phyloP scores from a whole-genome alignment of 768 basidiomycete species.

The Lentinula aciculospora region DNA sequence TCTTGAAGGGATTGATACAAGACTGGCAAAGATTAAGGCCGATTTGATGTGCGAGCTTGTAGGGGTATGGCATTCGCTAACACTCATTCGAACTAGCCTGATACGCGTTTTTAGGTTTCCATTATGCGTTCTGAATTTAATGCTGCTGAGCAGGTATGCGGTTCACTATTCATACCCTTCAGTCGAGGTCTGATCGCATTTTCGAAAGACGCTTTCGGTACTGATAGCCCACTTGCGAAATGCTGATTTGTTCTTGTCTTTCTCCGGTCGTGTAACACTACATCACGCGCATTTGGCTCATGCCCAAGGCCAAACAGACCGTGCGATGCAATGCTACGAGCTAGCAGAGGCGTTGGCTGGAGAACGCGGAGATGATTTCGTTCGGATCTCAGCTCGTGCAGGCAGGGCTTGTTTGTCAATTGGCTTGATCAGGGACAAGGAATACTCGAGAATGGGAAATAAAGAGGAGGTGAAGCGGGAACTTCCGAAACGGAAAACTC shows the following conservation, averaged over 20 bases:
- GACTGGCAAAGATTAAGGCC: slow-evolving; percentile 59
- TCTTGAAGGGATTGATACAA: slow-evolving; percentile 37
- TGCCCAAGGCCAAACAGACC: slow-evolving; percentile 44
- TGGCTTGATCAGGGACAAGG: not conserved
- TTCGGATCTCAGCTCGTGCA: slow-evolving; percentile 1
- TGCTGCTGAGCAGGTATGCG: slow-evolving; percentile 49
- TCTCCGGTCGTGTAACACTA: slow-evolving; percentile 58
- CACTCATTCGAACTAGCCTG: not conserved
- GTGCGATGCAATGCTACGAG: slow-evolving; percentile 58
- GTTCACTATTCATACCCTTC: too few species aligned
- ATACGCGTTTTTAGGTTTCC: slow-evolving; percentile 38
- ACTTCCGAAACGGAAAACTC: not conserved
- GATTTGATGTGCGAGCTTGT: slow-evolving; percentile 69
- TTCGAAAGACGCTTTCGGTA: slow-evolving; percentile 30
- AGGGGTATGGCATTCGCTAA: slow-evolving; percentile 32
- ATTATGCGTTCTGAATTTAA: slow-evolving; percentile 68
- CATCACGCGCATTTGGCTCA: slow-evolving; percentile 74
- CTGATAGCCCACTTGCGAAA: slow-evolving; percentile 63
- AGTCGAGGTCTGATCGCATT: not conserved
- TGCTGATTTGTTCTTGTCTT: slow-evolving; percentile 39
- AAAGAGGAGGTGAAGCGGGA: not conserved
- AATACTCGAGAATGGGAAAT: not conserved
- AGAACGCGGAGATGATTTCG: slow-evolving; percentile 5
- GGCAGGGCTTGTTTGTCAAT: slow-evolving; percentile 1
- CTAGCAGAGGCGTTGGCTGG: slow-evolving; percentile 48